Base-by-base conservation (phyloP, 2,329 filamentous ascomycete species). In the Arthrobotrys sinensis region DNA sequence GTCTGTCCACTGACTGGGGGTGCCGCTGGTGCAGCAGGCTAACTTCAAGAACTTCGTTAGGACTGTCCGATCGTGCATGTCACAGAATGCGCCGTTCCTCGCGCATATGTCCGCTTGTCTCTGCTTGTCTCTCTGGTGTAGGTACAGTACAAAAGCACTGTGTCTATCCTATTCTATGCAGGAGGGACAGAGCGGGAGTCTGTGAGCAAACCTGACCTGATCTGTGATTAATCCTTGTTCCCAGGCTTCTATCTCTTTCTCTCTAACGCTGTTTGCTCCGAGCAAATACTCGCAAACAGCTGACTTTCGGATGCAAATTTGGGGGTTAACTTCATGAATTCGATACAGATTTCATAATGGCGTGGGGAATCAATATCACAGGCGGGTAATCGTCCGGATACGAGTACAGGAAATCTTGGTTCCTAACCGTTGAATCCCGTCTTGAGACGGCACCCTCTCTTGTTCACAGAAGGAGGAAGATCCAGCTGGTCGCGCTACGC, bases 181-280 rank as follows among this genome's bases (percentile, higher is more conserved):
- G 69, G 69, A 73, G 69, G 46, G 60, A 57, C 69, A 66, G 70
- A 75, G 53, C 70, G 52, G 53, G 53, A 68, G 70, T 68, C 70
- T 75, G 64, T 57, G 64, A 63, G 72, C 72, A 76, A 76, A 76
- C 72, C 65, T 45, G 70, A 63, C 52, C 46, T 50, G 28, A 36
- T 64, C 55, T 53, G n/a, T 57, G 40, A 70, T 69, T 60, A 69
- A 76, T 66, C 72, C 72, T 57, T 57, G 72, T 69, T 55, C 71
- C 55, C 64, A 76, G 45, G 64, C 45, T 43, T 60, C 34, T 40
- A 40, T 14, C 36, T 28, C 34, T 60, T 28, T 57, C 53, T 45
- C 62, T 60, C 62, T 62, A 68, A 76, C 71, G 43, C 72, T 64
- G 72, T 70, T 76, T 76, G 72, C 72, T 70, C 70, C 48, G 68